Base-by-base conservation (phyloP, 495 filamentous ascomycete genomes). In the Neurospora discreta region DNA sequence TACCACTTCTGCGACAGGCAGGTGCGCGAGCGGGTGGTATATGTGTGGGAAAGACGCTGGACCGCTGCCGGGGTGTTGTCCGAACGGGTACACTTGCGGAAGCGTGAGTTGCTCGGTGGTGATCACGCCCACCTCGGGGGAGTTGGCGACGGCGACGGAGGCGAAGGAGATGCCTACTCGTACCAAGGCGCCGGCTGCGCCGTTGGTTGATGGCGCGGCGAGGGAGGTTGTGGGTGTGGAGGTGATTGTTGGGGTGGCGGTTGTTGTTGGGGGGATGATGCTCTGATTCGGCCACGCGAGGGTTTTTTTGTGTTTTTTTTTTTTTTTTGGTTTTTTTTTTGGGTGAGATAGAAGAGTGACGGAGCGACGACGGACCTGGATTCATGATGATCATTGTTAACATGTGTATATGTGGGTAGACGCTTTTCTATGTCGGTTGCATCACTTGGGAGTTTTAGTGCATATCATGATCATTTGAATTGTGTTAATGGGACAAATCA, bases 1-100 rank as follows among this genome's bases (percentile, higher is more conserved):
- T 76, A 78, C 23, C 0, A 72, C 38, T 39, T 39, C 39, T 26
- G 73, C 79, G 0, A 79, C 78, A 8, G 81, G 84, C 11, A 82
- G 78, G 36, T 97, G 94, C 74, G 92, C 93, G 0, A 80, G 70
- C 30, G 93, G 93, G 3, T 97, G 93, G 93, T 92, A 88, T 71
- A 85, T 84, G 46, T 97, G 94, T 74, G 80, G 80, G 20, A 69
- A 40, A 1, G 78, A 77, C 71, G 88, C 87, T 0, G 88, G 87
- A 6, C 85, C 83, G 15, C 82, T 82, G 0, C 86, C 89, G 0
- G 93, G 94, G 9, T 97, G 93, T 77, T 97, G 93, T 84, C 93
- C 93, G 5, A 82, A 73, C 30, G 92, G 91, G 23, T 95, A 89
- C 78, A 80, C 72, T 6, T 97, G 93, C 81, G 93, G 93, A 11